Conservation (phyloP, 495 filamentous ascomycete species). For the Stereocaulon alpinum region DNA sequence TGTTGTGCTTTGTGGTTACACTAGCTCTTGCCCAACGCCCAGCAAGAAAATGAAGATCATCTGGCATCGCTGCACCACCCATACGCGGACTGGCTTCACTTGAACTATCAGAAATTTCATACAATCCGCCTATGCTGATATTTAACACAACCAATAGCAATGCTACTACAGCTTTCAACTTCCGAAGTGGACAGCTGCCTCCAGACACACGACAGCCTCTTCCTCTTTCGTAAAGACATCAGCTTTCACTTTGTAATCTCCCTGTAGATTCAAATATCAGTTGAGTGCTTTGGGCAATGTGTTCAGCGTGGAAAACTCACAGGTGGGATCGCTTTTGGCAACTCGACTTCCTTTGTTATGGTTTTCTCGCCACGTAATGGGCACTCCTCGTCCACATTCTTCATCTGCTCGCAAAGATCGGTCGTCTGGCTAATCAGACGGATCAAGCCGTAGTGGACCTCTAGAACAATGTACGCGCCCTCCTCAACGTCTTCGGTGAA, state of each 20-base stretch:
- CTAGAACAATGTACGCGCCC: constrained; percentile 67
- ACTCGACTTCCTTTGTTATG: constrained; percentile 68
- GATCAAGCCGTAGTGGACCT: constrained; percentile 92
- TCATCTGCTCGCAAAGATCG: constrained; percentile 79
- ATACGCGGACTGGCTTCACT: not conserved
- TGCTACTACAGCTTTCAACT: constrained; percentile 10
- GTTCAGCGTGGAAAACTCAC: constrained; percentile 41
- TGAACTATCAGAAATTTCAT: not conserved
- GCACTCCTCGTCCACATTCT: constrained; percentile 80
- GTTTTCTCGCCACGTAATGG: constrained; percentile 66
- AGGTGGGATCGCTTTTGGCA: constrained; percentile 82
- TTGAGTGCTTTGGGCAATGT: not conserved
- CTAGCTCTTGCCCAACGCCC: not conserved
- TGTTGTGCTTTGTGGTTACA: not conserved
- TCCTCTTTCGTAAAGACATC: constrained; percentile 66
- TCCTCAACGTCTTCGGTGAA: constrained; percentile 58
- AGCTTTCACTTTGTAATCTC: constrained; percentile 77
- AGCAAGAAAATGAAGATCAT: not conserved
- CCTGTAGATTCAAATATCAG: constrained; percentile 40
- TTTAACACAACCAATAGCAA: not conserved
- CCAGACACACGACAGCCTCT: constrained; percentile 70
- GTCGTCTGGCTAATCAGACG: constrained; percentile 66
- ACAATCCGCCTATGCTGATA: not conserved
- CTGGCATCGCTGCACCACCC: not conserved
- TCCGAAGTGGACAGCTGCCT: constrained; percentile 50